A percentile compares a stretch with the other conserved stretches of the same genome.
Evolutionary conservation across 768 basidiomycete species (phyloP).

Genomic region (Auriculariales sp.): DNA sequence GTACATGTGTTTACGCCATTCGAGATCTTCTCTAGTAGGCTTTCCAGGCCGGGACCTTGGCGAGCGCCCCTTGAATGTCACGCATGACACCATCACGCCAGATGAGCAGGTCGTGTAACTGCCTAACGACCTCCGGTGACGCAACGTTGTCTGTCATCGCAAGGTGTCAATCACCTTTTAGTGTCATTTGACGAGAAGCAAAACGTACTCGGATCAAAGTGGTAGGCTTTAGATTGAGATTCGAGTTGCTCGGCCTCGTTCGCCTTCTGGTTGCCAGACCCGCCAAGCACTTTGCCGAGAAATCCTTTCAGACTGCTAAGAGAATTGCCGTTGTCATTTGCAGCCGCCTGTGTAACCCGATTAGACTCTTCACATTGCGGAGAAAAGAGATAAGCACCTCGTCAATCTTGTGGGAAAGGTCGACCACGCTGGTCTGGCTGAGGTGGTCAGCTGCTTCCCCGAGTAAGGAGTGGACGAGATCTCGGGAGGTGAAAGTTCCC

Average conservation of each 20-base stretch:
- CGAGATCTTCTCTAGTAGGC: conserved; percentile 44
- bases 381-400: conserved; percentile 13
- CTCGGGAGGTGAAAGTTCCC: conserved; percentile 49
- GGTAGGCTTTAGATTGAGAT: conserved; percentile 36
- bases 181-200: neutral
- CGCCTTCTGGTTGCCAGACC: conserved; percentile 29
- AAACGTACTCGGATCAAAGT: conserved; percentile 33
- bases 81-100: conserved; percentile 51
- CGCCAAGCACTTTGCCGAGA: conserved; percentile 35
- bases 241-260: conserved; percentile 37
- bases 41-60: conserved; percentile 44
- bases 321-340: conserved; percentile 20
- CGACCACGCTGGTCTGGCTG: conserved; percentile 46
- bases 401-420: conserved; percentile 36
- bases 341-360: conserved; percentile 7
- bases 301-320: conserved; percentile 26
- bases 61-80: conserved; percentile 38
- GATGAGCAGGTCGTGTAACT: conserved; percentile 38
- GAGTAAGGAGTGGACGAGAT: conserved; percentile 51
- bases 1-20: conserved; percentile 54
- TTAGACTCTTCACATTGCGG: neutral
- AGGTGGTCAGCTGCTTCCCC: conserved; percentile 52
- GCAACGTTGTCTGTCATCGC: conserved; percentile 29
- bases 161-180: neutral
- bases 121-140: conserved; percentile 47